These are phyloP conservation scores for Candida anglica DNA, from an alignment of 805 yeast species.

Conservation along the genomic window DNA sequence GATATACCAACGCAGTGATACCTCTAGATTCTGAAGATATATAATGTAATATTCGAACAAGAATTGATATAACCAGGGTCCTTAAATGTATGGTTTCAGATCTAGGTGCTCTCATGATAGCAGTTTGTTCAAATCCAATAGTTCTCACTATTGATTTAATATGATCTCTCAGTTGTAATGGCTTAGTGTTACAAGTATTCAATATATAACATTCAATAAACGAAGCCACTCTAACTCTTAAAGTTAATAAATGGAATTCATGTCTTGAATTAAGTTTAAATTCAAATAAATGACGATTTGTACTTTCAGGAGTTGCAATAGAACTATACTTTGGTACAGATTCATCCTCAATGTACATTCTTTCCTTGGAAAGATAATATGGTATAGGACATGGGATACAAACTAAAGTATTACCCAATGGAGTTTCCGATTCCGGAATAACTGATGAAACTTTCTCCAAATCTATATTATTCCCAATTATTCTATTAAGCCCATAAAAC, in stretches of 20 bases:
- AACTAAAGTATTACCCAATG: slow-evolving; percentile 17
- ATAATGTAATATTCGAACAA: slow-evolving; percentile 37
- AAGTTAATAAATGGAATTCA: slow-evolving; percentile 37
- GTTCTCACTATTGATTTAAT: slow-evolving; percentile 38
- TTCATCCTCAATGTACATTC: not conserved
- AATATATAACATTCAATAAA: slow-evolving; percentile 45
- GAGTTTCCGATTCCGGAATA: slow-evolving; percentile 28
- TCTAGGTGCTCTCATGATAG: slow-evolving; percentile 42
- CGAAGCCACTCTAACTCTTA: slow-evolving; percentile 44
- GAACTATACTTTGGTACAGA: too few species aligned
- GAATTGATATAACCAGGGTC: slow-evolving; percentile 35
- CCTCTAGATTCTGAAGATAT: slow-evolving; percentile 30
- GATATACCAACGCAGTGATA: slow-evolving; percentile 30
- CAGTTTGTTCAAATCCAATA: slow-evolving; percentile 47
- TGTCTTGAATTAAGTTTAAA: slow-evolving; percentile 28
- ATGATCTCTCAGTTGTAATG: slow-evolving; percentile 32
- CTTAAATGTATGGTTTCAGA: slow-evolving; percentile 33
- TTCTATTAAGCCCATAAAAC: slow-evolving; percentile 51
- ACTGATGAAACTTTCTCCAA: slow-evolving; percentile 38
- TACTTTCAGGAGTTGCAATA: too few species aligned
- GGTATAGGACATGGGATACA: slow-evolving; percentile 27
- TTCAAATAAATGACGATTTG: slow-evolving; percentile 1
- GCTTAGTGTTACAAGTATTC: slow-evolving; percentile 17
- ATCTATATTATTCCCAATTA: slow-evolving; percentile 49
- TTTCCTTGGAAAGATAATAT: slow-evolving; percentile 8